Evolutionary conservation across 257 asterid genomes (phyloP).

Genomic region (Solanum phureja): DNA sequence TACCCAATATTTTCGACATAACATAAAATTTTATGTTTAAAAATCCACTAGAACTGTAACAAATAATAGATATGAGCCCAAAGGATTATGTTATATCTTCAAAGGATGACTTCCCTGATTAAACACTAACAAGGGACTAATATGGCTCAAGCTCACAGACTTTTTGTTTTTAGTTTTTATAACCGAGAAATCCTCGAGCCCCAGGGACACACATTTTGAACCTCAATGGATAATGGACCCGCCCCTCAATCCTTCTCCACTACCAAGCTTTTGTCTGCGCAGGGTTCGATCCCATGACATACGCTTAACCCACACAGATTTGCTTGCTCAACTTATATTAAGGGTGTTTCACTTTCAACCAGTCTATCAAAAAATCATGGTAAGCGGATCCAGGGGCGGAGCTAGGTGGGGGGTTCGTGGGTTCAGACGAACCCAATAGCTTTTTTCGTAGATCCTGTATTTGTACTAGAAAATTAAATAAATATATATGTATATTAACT

Average conservation of each 20-base stretch:
- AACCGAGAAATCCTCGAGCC: background rate
- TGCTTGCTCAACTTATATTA: background rate
- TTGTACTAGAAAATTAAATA: no score
- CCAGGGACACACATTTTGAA: background rate
- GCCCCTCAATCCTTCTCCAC: background rate
- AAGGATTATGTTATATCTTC: background rate
- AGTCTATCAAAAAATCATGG: background rate
- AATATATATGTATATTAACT: no score
- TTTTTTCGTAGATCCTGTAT: no score
- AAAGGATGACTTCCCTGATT: background rate
- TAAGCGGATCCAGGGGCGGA: background rate
- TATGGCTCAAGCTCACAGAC: background rate
- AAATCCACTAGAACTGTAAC: background rate
- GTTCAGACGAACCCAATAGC: accelerated
- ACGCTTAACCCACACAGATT: background rate
- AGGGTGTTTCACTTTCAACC: background rate
- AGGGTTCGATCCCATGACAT: background rate
- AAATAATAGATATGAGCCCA: background rate
- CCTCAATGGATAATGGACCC: background rate
- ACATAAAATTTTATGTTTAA: background rate
- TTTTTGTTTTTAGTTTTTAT: background rate
- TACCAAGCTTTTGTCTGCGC: background rate
- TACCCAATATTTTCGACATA: background rate
- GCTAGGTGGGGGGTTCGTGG: background rate
- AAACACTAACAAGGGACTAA: background rate